Evolutionary conservation across 495 filamentous ascomycete species (phyloP).

Genomic region (Aspergillus carlsbadensis): DNA sequence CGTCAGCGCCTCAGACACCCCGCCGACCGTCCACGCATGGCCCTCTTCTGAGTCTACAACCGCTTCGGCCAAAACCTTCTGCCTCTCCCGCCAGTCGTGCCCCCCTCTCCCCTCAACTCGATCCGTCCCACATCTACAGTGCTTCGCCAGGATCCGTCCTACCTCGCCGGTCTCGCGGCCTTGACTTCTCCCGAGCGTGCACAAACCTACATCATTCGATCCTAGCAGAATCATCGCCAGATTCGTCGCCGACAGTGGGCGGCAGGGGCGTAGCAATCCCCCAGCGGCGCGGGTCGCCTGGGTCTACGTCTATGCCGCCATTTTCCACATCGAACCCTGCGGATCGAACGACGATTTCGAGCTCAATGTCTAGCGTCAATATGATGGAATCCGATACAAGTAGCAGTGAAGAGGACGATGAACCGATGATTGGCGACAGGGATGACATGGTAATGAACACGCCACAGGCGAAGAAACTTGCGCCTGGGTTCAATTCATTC

Average conservation of each 20-base stretch:
- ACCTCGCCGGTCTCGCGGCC: conserved; percentile 78
- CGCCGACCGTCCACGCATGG: conserved; percentile 62
- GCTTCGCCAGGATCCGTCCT: conserved; percentile 74
- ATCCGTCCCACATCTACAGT: conserved; percentile 78
- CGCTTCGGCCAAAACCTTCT: conserved; percentile 57
- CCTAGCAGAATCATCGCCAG: conserved; percentile 85
- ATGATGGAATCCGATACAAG: conserved; percentile 79
- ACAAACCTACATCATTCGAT: conserved; percentile 97
- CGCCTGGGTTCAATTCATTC: conserved; percentile 47
- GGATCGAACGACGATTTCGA: conserved; percentile 75
- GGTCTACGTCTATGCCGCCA: conserved; percentile 37
- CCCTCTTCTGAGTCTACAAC: conserved; percentile 60
- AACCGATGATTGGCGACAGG: conserved; percentile 75
- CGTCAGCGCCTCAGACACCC: conserved; percentile 61
- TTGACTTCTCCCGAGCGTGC: conserved; percentile 91
- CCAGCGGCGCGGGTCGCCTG: conserved; percentile 50
- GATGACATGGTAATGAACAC: conserved; percentile 71
- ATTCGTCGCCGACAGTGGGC: conserved; percentile 85
- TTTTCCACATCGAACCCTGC: conserved; percentile 45
- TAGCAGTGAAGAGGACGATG: conserved; percentile 71
- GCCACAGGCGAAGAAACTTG: conserved; percentile 47
- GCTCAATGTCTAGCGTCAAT: conserved; percentile 80
- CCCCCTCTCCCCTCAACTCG: conserved; percentile 82
- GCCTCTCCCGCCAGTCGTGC: conserved; percentile 60
- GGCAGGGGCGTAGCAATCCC: conserved; percentile 81